Evolutionary conservation across 345 rosid genomes (phyloP).

Genomic region (Toxicodendron radicans): DNA sequence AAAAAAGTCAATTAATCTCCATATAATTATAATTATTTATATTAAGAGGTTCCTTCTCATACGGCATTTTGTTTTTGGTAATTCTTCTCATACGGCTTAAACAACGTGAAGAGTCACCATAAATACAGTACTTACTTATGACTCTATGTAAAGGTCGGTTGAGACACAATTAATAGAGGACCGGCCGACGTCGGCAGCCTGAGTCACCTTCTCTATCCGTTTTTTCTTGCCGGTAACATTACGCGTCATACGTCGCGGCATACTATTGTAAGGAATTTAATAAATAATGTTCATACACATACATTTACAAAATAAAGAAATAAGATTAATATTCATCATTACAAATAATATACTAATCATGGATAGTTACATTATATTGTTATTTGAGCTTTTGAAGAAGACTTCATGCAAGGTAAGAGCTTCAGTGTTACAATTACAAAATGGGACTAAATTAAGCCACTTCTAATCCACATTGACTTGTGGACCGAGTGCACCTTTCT

Average conservation of each 20-base stretch:
- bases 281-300: background rate
- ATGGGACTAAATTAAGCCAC: slow-evolving; percentile 38
- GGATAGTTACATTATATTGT: background rate
- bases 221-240: background rate
- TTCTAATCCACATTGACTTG: slow-evolving; percentile 36
- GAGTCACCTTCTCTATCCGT: slow-evolving; percentile 21
- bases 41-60: slow-evolving; percentile 28
- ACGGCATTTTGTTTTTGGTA: no score
- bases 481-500: slow-evolving; percentile 42
- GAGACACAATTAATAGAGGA: slow-evolving; percentile 19
- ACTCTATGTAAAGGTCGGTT: slow-evolving; percentile 32
- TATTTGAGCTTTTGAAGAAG: background rate
- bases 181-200: slow-evolving; percentile 18
- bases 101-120: slow-evolving; percentile 28
- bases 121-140: slow-evolving; percentile 3
- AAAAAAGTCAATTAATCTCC: background rate
- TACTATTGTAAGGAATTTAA: background rate
- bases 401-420: background rate
- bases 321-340: background rate
- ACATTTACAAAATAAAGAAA: background rate
- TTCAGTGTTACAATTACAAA: slow-evolving; percentile 16
- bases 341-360: background rate
- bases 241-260: background rate
- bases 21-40: background rate
- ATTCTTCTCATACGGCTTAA: slow-evolving; percentile 49